Evolutionary conservation across 1,284 basidiomycete species (phyloP).

Genomic region (Sporisorium graminicola): DNA sequence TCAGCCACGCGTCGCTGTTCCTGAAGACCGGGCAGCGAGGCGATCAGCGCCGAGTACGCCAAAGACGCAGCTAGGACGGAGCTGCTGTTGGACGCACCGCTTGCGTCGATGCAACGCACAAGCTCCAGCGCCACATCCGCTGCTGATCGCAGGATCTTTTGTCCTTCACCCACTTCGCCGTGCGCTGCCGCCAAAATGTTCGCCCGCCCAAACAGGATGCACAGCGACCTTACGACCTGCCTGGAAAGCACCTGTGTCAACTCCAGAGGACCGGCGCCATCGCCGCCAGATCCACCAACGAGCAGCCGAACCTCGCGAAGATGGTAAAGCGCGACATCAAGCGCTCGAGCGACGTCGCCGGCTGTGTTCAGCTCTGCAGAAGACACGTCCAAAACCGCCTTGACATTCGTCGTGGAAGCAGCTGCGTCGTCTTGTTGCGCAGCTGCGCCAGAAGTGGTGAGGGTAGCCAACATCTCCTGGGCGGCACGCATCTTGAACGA

Average conservation of each 20-base stretch:
- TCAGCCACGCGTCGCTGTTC: constrained; percentile 17
- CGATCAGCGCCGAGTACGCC: constrained; percentile 16
- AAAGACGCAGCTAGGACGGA: constrained; percentile 7
- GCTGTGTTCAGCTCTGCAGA: neutral
- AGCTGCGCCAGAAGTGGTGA: neutral
- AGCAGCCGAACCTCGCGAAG: constrained; percentile 29
- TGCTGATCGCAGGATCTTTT: constrained; percentile 13
- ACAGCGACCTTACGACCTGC: constrained; percentile 5
- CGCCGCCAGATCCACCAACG: neutral
- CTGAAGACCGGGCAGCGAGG: constrained; percentile 19
- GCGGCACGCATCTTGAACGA: constrained; percentile 32
- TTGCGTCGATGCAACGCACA: constrained; percentile 17
- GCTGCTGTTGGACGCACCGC: neutral
- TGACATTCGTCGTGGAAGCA: neutral
- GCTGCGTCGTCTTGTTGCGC: neutral
- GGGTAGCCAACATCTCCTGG: constrained; percentile 12
- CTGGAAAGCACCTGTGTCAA: neutral
- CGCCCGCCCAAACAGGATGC: constrained; percentile 12
- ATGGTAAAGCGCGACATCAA: constrained; percentile 30
- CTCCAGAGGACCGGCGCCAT: neutral
- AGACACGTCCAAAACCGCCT: constrained; percentile 10
- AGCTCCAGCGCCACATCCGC: constrained; percentile 28
- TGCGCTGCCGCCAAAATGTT: neutral
- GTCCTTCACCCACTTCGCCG: neutral
- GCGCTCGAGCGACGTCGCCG: constrained; percentile 5